A percentile compares a stretch with the other conserved stretches of the same genome.
Conservation (phyloP, 2,329 filamentous ascomycete species). For the Fusarium aywerte region DNA sequence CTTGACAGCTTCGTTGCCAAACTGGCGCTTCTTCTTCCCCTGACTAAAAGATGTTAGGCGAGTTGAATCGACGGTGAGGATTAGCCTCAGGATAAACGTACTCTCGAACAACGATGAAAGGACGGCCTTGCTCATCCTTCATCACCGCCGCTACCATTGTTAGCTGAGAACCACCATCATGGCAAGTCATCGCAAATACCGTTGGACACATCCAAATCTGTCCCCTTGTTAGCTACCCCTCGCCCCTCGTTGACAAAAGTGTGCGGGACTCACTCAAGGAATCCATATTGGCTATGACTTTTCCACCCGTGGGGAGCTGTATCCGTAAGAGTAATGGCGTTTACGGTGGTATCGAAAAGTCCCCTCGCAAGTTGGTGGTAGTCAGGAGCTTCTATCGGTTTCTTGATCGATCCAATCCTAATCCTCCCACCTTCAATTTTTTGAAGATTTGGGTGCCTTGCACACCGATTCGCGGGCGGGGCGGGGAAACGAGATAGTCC, state of each 20-base stretch:
- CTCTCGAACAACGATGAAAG: constrained; percentile 99
- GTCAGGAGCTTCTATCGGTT: constrained; percentile 48
- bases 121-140: constrained; percentile 97
- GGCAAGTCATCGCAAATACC: constrained; percentile 63
- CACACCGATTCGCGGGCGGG: constrained; percentile 46
- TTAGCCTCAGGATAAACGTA: constrained; percentile 60
- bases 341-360: constrained; percentile 41
- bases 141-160: constrained; percentile 72
- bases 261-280: constrained; percentile 53
- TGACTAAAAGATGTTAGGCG: constrained; percentile 68
- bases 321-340: constrained; percentile 38
- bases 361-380: constrained; percentile 44
- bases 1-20: constrained; percentile 97
- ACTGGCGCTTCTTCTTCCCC: constrained; percentile 96
- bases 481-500: constrained; percentile 51
- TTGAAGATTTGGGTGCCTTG: constrained; percentile 48
- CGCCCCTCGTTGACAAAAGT: constrained; percentile 38
- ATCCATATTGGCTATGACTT: constrained; percentile 50
- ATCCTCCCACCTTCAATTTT: constrained; percentile 48
- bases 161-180: constrained; percentile 30
- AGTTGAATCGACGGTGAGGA: constrained; percentile 5
- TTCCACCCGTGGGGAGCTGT: constrained; percentile 46
- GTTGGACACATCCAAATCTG: constrained; percentile 86
- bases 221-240: constrained; percentile 52
- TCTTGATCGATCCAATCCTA: constrained; percentile 35